phyloP scores from a whole-genome alignment of 2,329 filamentous ascomycete genomes.

The Penicillium sp. region DNA sequence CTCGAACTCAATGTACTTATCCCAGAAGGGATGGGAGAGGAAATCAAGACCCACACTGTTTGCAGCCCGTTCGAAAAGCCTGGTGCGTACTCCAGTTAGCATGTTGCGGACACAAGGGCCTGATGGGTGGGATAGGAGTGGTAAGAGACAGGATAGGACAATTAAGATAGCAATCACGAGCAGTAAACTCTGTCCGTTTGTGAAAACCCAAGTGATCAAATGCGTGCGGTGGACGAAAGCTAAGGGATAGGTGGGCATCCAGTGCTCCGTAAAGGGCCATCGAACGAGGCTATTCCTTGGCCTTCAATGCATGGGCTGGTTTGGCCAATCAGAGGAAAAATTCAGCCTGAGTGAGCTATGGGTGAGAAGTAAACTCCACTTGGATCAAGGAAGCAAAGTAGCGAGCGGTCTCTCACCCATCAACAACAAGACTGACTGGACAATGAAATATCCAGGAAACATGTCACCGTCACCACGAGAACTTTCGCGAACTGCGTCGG shows the following conservation, averaged over 20 bases:
- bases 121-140: slow-evolving; percentile 28
- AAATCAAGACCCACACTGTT: slow-evolving; percentile 87
- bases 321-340: slow-evolving; percentile 41
- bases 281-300: slow-evolving; percentile 31
- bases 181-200: slow-evolving; percentile 34
- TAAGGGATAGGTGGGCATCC: slow-evolving; percentile 23
- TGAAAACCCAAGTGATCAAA: slow-evolving; percentile 35
- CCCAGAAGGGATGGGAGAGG: slow-evolving; percentile 93
- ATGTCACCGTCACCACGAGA: slow-evolving; percentile 35
- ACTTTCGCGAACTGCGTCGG: slow-evolving; percentile 38
- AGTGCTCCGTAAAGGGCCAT: slow-evolving; percentile 33
- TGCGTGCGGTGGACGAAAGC: slow-evolving; percentile 34
- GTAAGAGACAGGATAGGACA: slow-evolving; percentile 31
- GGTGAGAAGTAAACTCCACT: slow-evolving; percentile 51
- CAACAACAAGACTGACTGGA: slow-evolving; percentile 40
- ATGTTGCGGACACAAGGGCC: slow-evolving; percentile 12
- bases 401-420: slow-evolving; percentile 66
- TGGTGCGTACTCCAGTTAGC: slow-evolving; percentile 48
- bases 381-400: slow-evolving; percentile 49
- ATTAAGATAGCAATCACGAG: slow-evolving; percentile 43
- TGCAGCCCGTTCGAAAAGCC: slow-evolving; percentile 88
- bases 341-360: slow-evolving; percentile 50
- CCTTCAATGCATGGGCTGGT: slow-evolving; percentile 27
- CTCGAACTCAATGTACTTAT: slow-evolving; percentile 97
- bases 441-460: slow-evolving; percentile 29